Base-by-base conservation (phyloP, 441 rosid species). In the Adansonia gregorii region DNA sequence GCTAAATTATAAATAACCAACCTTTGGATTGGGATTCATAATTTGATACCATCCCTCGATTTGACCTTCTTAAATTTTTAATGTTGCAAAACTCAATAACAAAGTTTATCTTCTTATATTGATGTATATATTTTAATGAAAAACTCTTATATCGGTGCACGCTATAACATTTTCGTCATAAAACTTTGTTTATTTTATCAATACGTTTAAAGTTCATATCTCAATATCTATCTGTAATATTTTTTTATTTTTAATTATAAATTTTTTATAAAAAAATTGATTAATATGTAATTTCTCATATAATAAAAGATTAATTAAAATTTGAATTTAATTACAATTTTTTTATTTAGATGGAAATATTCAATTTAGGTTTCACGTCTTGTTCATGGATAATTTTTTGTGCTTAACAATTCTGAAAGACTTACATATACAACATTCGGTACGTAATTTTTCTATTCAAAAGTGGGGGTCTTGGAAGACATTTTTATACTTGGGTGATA, bases 121-220 rank as follows among this genome's bases (percentile, higher is more conserved):
- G 65, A 22, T 59, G 64, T 22, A 59, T 70, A 27, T 51, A 70
- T 70, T 51, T 69, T 70, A 70, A 24, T 15, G 8, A 52, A 4
- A 10, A 20, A 19, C 35, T 45, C 54, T 19, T 10, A 10, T 5
- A 45, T 52, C 56, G 19, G 14, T 52, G 56, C 35, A 27, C 2
- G 35, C 35, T 27, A 27, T 27, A 27, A 45, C 71, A 67, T 67
- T n/a, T 45, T 15, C 55, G 8, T 4, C 35, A 46, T 10, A 45
- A 39, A 64, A 48, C 68, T 39, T 46, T 6, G 35, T 27, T 27
- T 27, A 27, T 27, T 27, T 27, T 27, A 27, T 27, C 3, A 27
- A 27, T 27, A 27, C 35, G 35, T 27, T 27, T 27, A 2, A 27
- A 27, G 35, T 27, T 27, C 35, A 27, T 27, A 27, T 27, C 2